A percentile compares a stretch with the other conserved stretches of the same genome.
Conservation (phyloP, 345 rosid genomes). For the Euphorbia peplus region DNA sequence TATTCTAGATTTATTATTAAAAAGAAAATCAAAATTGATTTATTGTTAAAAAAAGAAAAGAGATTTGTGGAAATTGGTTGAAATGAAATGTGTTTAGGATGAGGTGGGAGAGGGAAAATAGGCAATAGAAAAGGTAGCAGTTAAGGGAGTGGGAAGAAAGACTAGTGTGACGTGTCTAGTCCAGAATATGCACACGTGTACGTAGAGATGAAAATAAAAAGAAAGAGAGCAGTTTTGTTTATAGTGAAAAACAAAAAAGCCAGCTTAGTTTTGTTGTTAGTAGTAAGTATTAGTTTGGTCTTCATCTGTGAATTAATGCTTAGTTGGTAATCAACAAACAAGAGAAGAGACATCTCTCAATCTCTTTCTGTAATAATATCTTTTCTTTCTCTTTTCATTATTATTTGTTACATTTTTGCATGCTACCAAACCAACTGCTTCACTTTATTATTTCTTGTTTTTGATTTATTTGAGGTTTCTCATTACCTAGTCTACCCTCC, state of each 20-base stretch:
- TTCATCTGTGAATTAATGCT: background rate
- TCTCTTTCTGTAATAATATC: background rate
- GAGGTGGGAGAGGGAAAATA: too few relatives aligned
- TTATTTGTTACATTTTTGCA: background rate
- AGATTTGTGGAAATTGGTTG: too few relatives aligned
- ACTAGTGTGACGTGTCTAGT: background rate
- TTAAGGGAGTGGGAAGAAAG: slow-evolving; percentile 15
- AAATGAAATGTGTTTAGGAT: too few relatives aligned
- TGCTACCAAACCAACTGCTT: slow-evolving; percentile 5
- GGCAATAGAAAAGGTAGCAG: background rate
- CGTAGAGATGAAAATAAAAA: slow-evolving; percentile 1
- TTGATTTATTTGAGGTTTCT: background rate
- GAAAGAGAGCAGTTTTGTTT: slow-evolving; percentile 34
- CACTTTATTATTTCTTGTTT: background rate
- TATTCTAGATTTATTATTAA: too few relatives aligned
- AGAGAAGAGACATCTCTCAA: background rate
- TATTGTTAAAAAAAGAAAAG: too few relatives aligned
- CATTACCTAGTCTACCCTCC: background rate
- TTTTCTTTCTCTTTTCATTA: background rate
- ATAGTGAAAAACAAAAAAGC: slow-evolving; percentile 38
- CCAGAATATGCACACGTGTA: background rate
- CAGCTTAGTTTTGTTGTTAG: slow-evolving; percentile 27
- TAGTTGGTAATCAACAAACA: too few relatives aligned
- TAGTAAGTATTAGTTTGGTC: background rate
- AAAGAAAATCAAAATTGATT: too few relatives aligned